Percentiles rank a stretch among this genome's conserved stretches.
These are phyloP conservation scores for Amylostereum chailletii DNA, from an alignment of 1,284 basidiomycete species.

Conservation along the genomic window DNA sequence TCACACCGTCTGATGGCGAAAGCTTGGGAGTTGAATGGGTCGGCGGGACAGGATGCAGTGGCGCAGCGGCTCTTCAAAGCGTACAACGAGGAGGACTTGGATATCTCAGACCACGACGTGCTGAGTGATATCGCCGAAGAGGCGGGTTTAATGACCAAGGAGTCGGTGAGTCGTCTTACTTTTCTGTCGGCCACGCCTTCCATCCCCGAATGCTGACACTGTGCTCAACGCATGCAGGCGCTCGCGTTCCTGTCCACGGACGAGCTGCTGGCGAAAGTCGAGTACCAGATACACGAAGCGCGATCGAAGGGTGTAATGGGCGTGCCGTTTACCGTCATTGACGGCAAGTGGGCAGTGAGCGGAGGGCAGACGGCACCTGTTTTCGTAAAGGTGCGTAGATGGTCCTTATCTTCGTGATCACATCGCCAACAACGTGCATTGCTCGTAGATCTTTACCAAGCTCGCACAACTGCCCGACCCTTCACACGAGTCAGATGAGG, in stretches of 20 bases:
- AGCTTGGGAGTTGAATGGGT: slow-evolving; percentile 60
- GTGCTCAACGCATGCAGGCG: slow-evolving; percentile 18
- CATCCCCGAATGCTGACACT: no score
- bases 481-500: slow-evolving; percentile 2
- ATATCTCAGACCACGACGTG: slow-evolving; percentile 50
- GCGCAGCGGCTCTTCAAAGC: slow-evolving; percentile 57
- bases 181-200: neutral
- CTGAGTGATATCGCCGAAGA: slow-evolving; percentile 56
- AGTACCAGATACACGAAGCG: slow-evolving; percentile 59
- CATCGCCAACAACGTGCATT: neutral
- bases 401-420: neutral
- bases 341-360: slow-evolving; percentile 70
- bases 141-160: slow-evolving; percentile 50
- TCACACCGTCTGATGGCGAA: slow-evolving; percentile 71
- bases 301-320: slow-evolving; percentile 67
- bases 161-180: slow-evolving; percentile 36
- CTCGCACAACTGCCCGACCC: slow-evolving; percentile 6
- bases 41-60: slow-evolving; percentile 49
- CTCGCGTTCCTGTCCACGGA: slow-evolving; percentile 56
- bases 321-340: slow-evolving; percentile 74
- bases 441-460: slow-evolving; percentile 18
- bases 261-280: slow-evolving; percentile 60
- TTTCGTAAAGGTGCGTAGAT: slow-evolving; percentile 53
- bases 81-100: slow-evolving; percentile 55
- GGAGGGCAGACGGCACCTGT: slow-evolving; percentile 68